Evolutionary conservation across 208 protist genomes (phyloP).

Genomic region (Trypanosoma theileri): DNA sequence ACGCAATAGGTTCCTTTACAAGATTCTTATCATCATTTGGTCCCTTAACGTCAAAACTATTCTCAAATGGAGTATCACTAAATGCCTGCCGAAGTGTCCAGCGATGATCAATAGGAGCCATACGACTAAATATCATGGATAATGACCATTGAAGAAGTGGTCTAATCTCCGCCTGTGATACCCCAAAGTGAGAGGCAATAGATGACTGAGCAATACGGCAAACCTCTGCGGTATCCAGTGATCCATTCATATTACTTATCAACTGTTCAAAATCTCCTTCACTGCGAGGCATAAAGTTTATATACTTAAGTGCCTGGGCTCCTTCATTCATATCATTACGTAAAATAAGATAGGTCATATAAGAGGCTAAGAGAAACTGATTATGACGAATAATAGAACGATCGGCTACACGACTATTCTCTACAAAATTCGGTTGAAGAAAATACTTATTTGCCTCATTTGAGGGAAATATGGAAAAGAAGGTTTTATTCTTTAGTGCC

Average conservation of each 20-base stretch:
- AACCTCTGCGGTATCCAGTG: conserved; percentile 56
- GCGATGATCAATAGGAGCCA: conserved; percentile 76
- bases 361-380: conserved; percentile 73
- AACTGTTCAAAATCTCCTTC: conserved; percentile 81
- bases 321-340: conserved; percentile 32
- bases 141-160: conserved; percentile 61
- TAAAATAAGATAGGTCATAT: conserved; percentile 74
- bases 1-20: conserved; percentile 67
- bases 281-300: conserved; percentile 76
- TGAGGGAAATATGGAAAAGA: conserved; percentile 46
- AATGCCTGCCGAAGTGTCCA: conserved; percentile 56
- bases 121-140: conserved; percentile 83
- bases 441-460: conserved; percentile 41
- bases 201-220: conserved; percentile 43
- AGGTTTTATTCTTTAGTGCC: conserved; percentile 42
- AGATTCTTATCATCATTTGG: conserved; percentile 30
- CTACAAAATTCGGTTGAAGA: conserved; percentile 28
- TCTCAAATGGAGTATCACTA: conserved; percentile 50
- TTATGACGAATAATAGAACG: conserved; percentile 74
- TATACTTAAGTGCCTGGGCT: conserved; percentile 51
- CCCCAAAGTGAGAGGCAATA: conserved; percentile 48
- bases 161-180: conserved; percentile 70
- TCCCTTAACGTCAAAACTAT: conserved; percentile 30
- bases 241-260: conserved; percentile 50
- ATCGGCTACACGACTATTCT: conserved; percentile 66